A percentile compares a stretch with the other conserved stretches of the same genome.
phyloP scores from a whole-genome alignment of 2,329 filamentous ascomycete genomes.

The Cordyceps militaris region DNA sequence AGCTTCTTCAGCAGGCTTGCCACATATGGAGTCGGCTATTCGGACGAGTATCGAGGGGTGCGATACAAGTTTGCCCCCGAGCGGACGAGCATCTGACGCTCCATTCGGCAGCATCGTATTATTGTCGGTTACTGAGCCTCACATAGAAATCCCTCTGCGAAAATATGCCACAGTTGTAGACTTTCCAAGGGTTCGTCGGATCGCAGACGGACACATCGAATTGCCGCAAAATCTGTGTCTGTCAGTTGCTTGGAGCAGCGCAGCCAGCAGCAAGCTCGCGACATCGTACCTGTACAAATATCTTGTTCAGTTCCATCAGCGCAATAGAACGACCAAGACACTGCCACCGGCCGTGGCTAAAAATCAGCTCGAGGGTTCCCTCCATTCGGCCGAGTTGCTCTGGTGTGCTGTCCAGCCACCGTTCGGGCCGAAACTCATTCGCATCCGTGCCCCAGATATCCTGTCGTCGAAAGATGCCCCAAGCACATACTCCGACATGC shows the following conservation, averaged over 20 bases:
- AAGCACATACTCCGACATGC: constrained; percentile 26
- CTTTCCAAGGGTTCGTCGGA: constrained; percentile 25
- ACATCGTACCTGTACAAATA: constrained; percentile 33
- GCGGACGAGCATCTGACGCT: neutral
- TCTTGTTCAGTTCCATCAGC: constrained; percentile 32
- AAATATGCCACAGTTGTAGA: constrained; percentile 25
- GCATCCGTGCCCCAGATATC: constrained; percentile 30
- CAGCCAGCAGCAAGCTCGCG: neutral
- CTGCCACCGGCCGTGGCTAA: constrained; percentile 32
- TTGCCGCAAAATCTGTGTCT: constrained; percentile 23
- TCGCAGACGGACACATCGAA: constrained; percentile 27
- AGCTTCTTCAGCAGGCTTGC: too few species aligned
- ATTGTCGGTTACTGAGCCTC: neutral
- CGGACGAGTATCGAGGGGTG: too few species aligned
- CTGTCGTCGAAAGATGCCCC: constrained; percentile 27
- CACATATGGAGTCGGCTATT: too few species aligned
- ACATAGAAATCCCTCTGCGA: constrained; percentile 23
- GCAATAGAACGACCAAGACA: constrained; percentile 34
- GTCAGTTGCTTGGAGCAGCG: neutral
- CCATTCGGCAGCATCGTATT: neutral
- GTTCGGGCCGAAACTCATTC: constrained; percentile 27
- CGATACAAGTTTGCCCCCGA: too few species aligned
- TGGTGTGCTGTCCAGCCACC: constrained; percentile 29
- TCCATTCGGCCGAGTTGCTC: constrained; percentile 30
- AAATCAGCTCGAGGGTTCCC: constrained; percentile 30